Evolutionary conservation across 2,329 filamentous ascomycete genomes (phyloP).

Genomic region (Teratosphaeria epicoccoides): DNA sequence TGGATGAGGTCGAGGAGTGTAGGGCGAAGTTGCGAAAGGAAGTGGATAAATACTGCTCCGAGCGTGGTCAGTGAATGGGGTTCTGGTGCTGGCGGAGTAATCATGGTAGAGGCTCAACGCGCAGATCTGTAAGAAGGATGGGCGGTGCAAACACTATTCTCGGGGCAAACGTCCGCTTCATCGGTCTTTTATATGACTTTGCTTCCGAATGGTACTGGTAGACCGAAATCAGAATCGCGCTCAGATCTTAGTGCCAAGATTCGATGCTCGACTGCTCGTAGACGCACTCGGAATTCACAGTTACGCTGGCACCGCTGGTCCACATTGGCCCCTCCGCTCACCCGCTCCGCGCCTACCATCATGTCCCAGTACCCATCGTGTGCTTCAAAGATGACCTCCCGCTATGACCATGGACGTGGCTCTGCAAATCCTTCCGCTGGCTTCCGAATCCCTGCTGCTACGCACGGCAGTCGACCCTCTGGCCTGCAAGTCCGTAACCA

Average conservation of each 20-base stretch:
- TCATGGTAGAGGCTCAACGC: background rate
- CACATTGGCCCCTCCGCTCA: slow-evolving; percentile 12
- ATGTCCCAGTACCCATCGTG: too few species aligned
- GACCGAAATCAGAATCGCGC: slow-evolving; percentile 31
- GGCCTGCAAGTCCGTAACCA: too few species aligned
- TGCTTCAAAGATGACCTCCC: too few species aligned
- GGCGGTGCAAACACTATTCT: background rate
- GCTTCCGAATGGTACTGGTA: slow-evolving; percentile 21
- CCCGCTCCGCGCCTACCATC: too few species aligned
- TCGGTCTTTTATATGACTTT: background rate
- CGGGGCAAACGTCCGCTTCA: background rate
- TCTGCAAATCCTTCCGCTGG: too few species aligned
- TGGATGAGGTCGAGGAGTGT: slow-evolving; percentile 56
- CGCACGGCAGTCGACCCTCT: too few species aligned
- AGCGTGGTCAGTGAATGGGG: background rate
- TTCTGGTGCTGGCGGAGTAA: background rate
- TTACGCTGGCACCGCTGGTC: slow-evolving; percentile 21
- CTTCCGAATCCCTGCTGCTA: too few species aligned
- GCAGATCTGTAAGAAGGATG: too few species aligned
- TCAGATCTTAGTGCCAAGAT: slow-evolving; percentile 35
- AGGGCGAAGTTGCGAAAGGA: slow-evolving; percentile 58
- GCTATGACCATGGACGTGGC: too few species aligned
- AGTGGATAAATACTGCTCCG: slow-evolving; percentile 37
- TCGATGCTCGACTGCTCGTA: slow-evolving; percentile 30
- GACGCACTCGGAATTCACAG: slow-evolving; percentile 27